These are phyloP conservation scores for Breynia disticha DNA, from an alignment of 441 rosid genomes.

Conservation along the genomic window DNA sequence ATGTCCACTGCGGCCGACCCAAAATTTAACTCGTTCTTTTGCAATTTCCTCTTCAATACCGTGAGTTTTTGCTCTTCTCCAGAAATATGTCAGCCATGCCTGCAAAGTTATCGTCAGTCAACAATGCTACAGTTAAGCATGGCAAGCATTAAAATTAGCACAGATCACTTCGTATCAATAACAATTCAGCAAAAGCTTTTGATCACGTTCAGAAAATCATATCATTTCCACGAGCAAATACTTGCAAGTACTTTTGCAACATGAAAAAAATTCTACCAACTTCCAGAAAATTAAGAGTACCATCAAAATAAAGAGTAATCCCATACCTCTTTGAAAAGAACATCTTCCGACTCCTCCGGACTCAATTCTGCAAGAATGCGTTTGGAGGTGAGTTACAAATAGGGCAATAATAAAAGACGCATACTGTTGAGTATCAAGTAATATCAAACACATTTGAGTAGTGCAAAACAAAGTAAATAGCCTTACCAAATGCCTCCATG, in stretches of 20 bases:
- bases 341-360: constrained; percentile 96
- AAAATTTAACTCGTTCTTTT: constrained; percentile 66
- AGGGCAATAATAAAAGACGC: constrained; percentile 1
- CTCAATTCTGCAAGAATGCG: constrained; percentile 55
- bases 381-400: not conserved
- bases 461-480: constrained; percentile 1
- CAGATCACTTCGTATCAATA: not conserved
- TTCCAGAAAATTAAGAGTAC: constrained; percentile 4
- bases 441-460: not conserved
- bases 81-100: constrained; percentile 93
- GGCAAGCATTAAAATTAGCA: not conserved
- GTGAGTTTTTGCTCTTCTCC: constrained; percentile 80
- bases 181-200: not conserved
- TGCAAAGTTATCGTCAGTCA: constrained; percentile 11
- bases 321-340: constrained; percentile 92
- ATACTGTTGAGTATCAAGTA: not conserved
- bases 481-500: constrained; percentile 77
- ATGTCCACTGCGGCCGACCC: constrained; percentile 63
- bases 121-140: not conserved
- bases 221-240: not conserved
- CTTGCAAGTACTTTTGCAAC: not conserved
- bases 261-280: not conserved
- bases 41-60: constrained; percentile 82
- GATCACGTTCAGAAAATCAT: not conserved
- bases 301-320: constrained; percentile 12